Evolutionary conservation across 352 stramenopile species (phyloP), one percentile per base, ranked within the genome.

Genomic region (Pythium utonaiense): DNA sequence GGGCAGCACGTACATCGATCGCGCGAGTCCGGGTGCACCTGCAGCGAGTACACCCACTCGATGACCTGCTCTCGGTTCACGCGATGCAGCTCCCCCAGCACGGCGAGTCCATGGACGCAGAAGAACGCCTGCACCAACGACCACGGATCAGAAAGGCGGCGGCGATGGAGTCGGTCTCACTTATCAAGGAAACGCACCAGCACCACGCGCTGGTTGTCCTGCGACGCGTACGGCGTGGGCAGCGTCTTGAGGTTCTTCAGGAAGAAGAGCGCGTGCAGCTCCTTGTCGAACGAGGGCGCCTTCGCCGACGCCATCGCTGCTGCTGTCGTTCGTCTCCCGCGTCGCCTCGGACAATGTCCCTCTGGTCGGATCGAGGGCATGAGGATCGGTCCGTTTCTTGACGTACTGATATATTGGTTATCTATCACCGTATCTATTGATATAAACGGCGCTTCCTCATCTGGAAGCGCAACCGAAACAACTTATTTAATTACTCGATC

Each of bases 21-120:
- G 30, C 67, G 68, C 40, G 69, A 74, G 58, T 93, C 82, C 2
- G 82, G 82, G 51, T 85, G 69, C 53, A 95, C 77, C 57, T 96
- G 86, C 41, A 95, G 69, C 52, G 71, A 80, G 62, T 95, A 95
- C 42, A 96, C 73, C 85, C 85, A 96, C 50, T 96, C 85, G 53
- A 96, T 75, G 62, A 96, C 74, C 54, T 83, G 66, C 41, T 74
- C 67, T 48, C 76, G 75, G 59, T 95, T 71, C 28, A 96, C 64
- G 21, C 74, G 81, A 49, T 94, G 68, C 3, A 96, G 64, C 58
- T 91, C 83, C 6, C 70, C 80, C 36, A 96, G 76, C 60, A 96
- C 54, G 17, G 85, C 85, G 45, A 96, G 75, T 3, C 86, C 86
- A 42, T 93, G 83, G 24, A 95, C 62, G 34, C 86, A 94, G 60